Evolutionary conservation across 106 monocot genomes (phyloP).

Genomic region (Platanthera guangdongensis): DNA sequence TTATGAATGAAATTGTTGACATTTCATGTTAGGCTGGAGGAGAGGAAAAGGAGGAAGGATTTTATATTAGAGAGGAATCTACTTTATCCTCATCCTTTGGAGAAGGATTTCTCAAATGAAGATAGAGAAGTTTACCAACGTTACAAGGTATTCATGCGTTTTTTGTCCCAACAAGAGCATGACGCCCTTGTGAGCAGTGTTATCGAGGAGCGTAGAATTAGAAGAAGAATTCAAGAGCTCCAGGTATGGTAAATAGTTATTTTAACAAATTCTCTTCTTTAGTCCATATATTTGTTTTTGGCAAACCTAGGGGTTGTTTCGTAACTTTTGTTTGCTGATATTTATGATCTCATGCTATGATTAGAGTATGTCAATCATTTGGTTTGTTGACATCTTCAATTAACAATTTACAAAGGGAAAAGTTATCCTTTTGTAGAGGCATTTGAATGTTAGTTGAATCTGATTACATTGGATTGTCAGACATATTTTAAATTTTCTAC

Average conservation of each 20-base stretch:
- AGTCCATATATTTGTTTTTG: no score
- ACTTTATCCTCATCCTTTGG: conserved; percentile 81
- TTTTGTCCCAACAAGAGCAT: conserved; percentile 75
- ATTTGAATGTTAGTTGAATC: no score
- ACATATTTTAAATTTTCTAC: no score
- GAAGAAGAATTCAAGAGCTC: conserved; percentile 86
- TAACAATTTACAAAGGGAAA: no score
- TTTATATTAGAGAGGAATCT: conserved; percentile 95
- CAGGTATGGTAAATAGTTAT: conserved; percentile 36
- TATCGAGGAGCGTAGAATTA: conserved; percentile 71
- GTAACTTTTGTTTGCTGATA: no score
- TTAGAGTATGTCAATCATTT: no score
- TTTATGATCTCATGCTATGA: no score
- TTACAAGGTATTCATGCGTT: conserved; percentile 93
- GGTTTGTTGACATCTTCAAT: no score
- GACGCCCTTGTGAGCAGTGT: conserved; percentile 42
- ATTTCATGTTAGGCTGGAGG: conserved; percentile 60
- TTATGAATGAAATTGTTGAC: neutral
- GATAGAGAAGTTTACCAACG: conserved; percentile 75
- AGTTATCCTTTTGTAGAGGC: no score
- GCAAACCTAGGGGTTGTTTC: no score
- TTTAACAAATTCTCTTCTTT: neutral
- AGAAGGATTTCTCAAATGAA: conserved; percentile 72
- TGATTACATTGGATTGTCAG: no score
- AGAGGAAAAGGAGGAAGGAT: conserved; percentile 86